Evolutionary conservation across 2,329 filamentous ascomycete genomes (phyloP), one percentile per base, ranked within the genome.

Genomic region (Nemania diffusa): DNA sequence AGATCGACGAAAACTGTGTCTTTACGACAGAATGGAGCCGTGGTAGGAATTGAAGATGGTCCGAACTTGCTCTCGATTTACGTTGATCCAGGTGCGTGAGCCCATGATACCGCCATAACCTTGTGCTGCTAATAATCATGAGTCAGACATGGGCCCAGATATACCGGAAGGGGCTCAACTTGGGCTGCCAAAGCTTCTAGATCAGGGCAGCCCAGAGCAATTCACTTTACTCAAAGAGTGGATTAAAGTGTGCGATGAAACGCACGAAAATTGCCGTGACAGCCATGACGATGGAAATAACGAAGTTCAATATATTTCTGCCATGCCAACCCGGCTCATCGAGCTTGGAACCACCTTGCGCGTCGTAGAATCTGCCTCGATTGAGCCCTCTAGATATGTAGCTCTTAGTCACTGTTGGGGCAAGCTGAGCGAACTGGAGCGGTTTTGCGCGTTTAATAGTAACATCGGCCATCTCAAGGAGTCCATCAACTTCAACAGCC

Each of bases 21-120:
- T 32, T 20, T 60, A 20, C 48, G 37, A 2, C 83, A 22, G 88
- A 88, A 44, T 87, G 78, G 60, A 86, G 82, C 73, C 90, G 91
- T 13, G 83, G 81, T 62, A 15, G 32, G 64, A 3, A 58, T 66
- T 11, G 17, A 57, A 3, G 27, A 62, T 29, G 64, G 64, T 6
- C 64, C 64, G 11, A 46, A 62, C 27, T 32, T 66, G 6, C 64
- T 66, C 42, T 66, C 64, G 7, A 51, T 66, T 44, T 66, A 66
- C n/a, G 24, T 34, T 13, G 52, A 66, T 20, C 51, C 52, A 57
- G 51, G 64, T 62, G 57, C 17, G 29, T 17, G 15, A 17, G 13
- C 22, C 51, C 20, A 53, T 55, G 9, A 34, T 26, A 40, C 22
- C 2, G 20, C 26, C 1, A 24, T 22, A 22, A 11, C 9, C 37